These are phyloP conservation scores for Klebsormidium nitens DNA, from an alignment of 139 green algal species.

Conservation along the genomic window DNA sequence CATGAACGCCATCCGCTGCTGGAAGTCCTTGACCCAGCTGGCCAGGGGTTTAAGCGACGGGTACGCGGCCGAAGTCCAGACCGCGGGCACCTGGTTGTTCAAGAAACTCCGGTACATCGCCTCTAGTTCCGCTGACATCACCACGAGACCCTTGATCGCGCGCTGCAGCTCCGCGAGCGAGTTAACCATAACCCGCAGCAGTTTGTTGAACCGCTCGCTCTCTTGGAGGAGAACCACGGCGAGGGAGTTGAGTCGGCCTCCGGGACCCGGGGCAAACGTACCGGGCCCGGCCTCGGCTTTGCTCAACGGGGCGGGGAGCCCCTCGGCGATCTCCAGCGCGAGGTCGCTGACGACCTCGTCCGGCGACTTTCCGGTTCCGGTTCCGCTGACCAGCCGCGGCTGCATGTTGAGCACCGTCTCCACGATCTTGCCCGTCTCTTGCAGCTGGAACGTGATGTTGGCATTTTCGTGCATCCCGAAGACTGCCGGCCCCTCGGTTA, in stretches of 20 bases:
- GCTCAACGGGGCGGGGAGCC: conserved; percentile 22
- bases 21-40: conserved; percentile 72
- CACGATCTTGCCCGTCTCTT: conserved; percentile 61
- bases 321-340: conserved; percentile 47
- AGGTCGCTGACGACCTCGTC: conserved; percentile 60
- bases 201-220: conserved; percentile 54
- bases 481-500: conserved; percentile 67
- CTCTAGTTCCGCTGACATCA: conserved; percentile 80
- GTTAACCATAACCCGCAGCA: conserved; percentile 43
- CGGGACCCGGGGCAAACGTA: background rate
- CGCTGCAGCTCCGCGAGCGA: conserved; percentile 65
- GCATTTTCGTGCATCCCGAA: conserved; percentile 87
- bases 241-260: conserved; percentile 63
- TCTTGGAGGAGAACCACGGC: conserved; percentile 74
- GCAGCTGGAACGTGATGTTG: conserved; percentile 72
- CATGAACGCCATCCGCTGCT: conserved; percentile 70
- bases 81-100: conserved; percentile 67
- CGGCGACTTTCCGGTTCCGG: conserved; percentile 27
- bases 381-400: conserved; percentile 42
- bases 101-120: conserved; percentile 62
- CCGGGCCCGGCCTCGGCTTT: conserved; percentile 28
- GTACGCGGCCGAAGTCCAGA: conserved; percentile 68
- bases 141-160: conserved; percentile 72
- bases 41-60: conserved; percentile 73
- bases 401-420: conserved; percentile 68